Evolutionary conservation across 176 grass and related monocot genomes (phyloP).

Genomic region (Echinochloa phyllopogon): DNA sequence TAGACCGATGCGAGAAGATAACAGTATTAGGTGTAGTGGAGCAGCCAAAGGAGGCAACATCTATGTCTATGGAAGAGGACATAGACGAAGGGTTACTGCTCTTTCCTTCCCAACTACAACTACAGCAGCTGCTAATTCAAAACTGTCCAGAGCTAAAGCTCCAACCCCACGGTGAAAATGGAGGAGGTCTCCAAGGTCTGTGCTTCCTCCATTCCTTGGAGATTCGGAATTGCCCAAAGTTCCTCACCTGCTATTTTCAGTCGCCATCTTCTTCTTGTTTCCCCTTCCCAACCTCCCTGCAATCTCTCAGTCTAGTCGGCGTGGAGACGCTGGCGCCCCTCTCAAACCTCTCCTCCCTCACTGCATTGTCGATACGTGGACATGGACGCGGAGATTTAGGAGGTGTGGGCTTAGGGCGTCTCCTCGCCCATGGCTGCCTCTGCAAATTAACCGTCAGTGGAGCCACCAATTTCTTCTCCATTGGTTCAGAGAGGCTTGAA

Average conservation of each 20-base stretch:
- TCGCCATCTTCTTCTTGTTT: not conserved
- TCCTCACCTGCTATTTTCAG: not conserved
- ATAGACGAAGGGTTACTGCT: not conserved
- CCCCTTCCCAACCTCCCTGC: not conserved
- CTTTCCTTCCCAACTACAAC: not conserved
- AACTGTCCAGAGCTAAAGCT: rapidly evolving
- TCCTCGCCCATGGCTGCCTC: not conserved
- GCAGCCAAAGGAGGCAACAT: no score
- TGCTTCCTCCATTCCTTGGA: rapidly evolving
- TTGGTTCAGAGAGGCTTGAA: not conserved
- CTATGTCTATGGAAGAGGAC: not conserved
- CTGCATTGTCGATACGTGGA: rapidly evolving
- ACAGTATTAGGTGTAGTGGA: not conserved
- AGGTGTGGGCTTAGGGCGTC: no score
- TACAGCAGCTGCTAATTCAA: rapidly evolving
- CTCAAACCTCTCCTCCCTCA: constrained; percentile 22
- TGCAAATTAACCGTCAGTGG: rapidly evolving
- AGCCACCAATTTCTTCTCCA: not conserved
- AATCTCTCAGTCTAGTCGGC: rapidly evolving
- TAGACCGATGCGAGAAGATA: not conserved
- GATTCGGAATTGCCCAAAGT: rapidly evolving
- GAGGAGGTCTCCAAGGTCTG: not conserved
- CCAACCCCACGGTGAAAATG: not conserved
- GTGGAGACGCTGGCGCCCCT: not conserved
- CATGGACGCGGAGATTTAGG: rapidly evolving